Evolutionary conservation across 805 yeast genomes (phyloP), one percentile per base, ranked within the genome.

Genomic region (Kluyveromyces siamensis): DNA sequence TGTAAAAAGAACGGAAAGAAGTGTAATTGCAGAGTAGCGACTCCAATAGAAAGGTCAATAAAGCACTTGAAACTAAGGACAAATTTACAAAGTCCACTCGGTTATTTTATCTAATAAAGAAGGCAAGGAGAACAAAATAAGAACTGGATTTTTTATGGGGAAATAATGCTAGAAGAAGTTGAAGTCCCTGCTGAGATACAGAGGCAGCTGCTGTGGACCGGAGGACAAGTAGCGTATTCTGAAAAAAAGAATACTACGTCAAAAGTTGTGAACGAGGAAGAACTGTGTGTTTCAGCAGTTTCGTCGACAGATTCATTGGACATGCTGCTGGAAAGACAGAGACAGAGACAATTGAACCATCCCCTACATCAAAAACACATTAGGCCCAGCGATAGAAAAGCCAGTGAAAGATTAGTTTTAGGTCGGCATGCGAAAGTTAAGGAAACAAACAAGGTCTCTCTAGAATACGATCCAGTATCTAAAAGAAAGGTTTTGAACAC

Each of bases 391-490:
- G 1, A 38, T 44, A 11, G 39, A 45, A 10, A 7, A 30, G n/a
- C 6, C 9, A 16, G n/a, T 18, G 45, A 46, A 39, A 14, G 40
- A 25, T 27, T 37, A 33, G 38, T 27, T 16, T 25, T 21, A 16
- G 14, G 21, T 50, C 21, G 48, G 10, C 54, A 45, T 16, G 62
- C 63, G 14, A 65, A 63, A 38, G 96, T 90, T 7, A 88, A 85
- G 60, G 97, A 91, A 63, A 90, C 96, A 1, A 81, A 77, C 50
- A 77, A 77, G 50, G 87, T 93, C 14, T 78, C 75, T 36, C 75
- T 91, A 37, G 96, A 90, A 56, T 89, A 87, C 67, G 96, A 93
- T 65, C 97, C 98, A 0, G 76, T 84, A 5, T 80, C 84, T 1
- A 81, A 84, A 52, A 78, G 93, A 45, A 86, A 90, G 62, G 80